Evolutionary conservation across 441 rosid species (phyloP), one percentile per base, ranked within the genome.

Genomic region (Theobroma grandiflorum): DNA sequence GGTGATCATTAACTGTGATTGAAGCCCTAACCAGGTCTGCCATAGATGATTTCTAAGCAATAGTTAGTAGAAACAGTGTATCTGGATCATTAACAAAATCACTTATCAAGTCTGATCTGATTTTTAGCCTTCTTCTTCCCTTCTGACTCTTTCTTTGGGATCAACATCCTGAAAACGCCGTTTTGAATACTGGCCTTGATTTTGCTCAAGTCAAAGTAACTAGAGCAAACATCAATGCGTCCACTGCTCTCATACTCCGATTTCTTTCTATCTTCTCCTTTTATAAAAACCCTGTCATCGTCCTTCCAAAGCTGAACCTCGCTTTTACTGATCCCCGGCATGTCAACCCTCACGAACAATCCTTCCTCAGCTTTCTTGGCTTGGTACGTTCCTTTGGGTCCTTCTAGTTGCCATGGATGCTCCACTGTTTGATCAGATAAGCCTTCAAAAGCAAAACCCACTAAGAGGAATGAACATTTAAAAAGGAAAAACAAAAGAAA

Each of bases 251-350:
- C 84, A 47, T 82, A 72, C 31, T 18, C 11, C 31, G 42, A 20
- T 35, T 74, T 75, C 40, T 61, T 74, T 0, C 79, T 81, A 58
- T 79, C 79, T 2, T 78, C 76, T 59, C 79, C 85, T 40, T 18
- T 12, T 4, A 82, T 57, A 26, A 78, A 10, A 20, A 82, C 73
- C 11, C 72, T 81, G 40, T 79, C 75, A n/a, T 5, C 68, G n/a
- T 74, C 81, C 38, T 78, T 71, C 79, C 74, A 61, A 2, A 90
- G 76, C 64, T 76, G 86, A 76, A 92, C 88, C 5, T 84, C 83
- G 42, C 84, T 91, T 49, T 84, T 87, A n/a, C 85, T 77, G 8
- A 92, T 82, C 1, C 94, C 93, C 0, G 93, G 92, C 95, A 91
- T 86, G 84, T 91, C 93, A 7, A 89, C 71, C 37, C 89, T 71